Percentiles rank a stretch among this genome's conserved stretches.
Conservation (phyloP, 2,329 filamentous ascomycete genomes). For the Colletotrichum sidae region DNA sequence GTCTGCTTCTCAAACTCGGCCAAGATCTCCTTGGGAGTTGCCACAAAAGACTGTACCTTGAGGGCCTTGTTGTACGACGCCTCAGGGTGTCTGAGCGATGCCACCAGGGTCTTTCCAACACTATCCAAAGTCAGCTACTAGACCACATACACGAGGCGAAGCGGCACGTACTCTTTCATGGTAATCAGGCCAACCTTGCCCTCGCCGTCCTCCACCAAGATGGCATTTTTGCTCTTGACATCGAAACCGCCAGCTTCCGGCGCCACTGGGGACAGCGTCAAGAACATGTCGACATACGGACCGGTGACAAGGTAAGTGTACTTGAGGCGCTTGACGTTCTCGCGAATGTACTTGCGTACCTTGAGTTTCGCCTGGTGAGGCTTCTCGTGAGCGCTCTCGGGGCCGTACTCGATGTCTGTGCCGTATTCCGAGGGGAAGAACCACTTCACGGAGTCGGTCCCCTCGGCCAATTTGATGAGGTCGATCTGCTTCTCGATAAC, state of each 20-base stretch:
- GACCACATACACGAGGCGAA: too few relatives aligned
- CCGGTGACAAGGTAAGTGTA: constrained; percentile 78
- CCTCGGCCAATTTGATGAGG: constrained; percentile 70
- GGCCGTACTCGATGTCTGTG: constrained; percentile 72
- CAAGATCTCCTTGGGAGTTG: constrained; percentile 71
- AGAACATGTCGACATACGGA: constrained; percentile 74
- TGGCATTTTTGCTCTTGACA: constrained; percentile 65
- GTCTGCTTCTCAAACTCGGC: constrained; percentile 77
- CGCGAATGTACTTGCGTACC: constrained; percentile 70
- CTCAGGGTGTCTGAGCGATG: constrained; percentile 68
- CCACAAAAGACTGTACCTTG: constrained; percentile 78
- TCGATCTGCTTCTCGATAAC: constrained; percentile 70
- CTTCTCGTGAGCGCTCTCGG: constrained; percentile 68
- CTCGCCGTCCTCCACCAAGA: constrained; percentile 71
- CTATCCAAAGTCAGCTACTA: constrained; percentile 48
- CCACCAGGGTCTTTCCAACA: constrained; percentile 74
- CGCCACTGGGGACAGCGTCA: constrained; percentile 53
- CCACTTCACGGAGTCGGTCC: constrained; percentile 64
- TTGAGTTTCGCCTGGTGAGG: constrained; percentile 78
- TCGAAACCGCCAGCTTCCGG: constrained; percentile 69
- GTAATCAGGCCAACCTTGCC: constrained; percentile 75
- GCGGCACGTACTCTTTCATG: constrained; percentile 72
- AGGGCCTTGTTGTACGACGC: constrained; percentile 66
- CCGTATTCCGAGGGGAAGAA: constrained; percentile 78
- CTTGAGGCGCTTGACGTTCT: constrained; percentile 63